Evolutionary conservation across 805 yeast genomes (phyloP).

Genomic region (Zygoascus biomembranicola): DNA sequence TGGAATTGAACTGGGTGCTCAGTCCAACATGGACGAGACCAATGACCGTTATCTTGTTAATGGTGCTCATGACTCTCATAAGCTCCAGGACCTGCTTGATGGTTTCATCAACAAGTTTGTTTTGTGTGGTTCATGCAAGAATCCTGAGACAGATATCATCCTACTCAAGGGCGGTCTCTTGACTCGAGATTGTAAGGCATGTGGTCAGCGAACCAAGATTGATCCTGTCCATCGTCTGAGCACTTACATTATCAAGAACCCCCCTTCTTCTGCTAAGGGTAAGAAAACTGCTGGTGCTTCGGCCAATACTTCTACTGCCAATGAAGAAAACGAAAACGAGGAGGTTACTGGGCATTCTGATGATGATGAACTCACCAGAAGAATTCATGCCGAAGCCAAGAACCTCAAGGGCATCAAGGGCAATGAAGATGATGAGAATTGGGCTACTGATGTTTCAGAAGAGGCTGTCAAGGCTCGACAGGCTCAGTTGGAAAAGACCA

Average conservation of each 20-base stretch:
- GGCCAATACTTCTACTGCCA: slow-evolving; percentile 75
- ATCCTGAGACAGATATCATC: slow-evolving; percentile 92
- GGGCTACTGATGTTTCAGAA: slow-evolving; percentile 96
- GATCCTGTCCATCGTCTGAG: slow-evolving; percentile 82
- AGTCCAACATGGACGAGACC: slow-evolving; percentile 58
- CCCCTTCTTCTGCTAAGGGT: slow-evolving; percentile 42
- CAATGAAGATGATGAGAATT: slow-evolving; percentile 60
- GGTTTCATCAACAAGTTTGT: slow-evolving; percentile 91
- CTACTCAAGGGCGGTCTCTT: slow-evolving; percentile 67
- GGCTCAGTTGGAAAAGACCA: slow-evolving; percentile 53
- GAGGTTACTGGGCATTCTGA: slow-evolving; percentile 39
- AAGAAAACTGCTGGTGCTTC: slow-evolving; percentile 50
- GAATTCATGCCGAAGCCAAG: slow-evolving; percentile 79
- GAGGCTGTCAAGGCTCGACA: slow-evolving; percentile 95
- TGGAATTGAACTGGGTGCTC: slow-evolving; percentile 97
- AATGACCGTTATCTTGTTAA: slow-evolving; percentile 86
- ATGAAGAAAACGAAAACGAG: slow-evolving; percentile 30
- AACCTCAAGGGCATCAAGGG: slow-evolving; percentile 51
- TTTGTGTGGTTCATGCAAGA: slow-evolving; percentile 88
- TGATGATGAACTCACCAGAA: slow-evolving; percentile 67
- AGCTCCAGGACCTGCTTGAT: slow-evolving; percentile 88
- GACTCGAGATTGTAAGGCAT: slow-evolving; percentile 93
- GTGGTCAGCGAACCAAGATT: slow-evolving; percentile 81
- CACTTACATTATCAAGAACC: slow-evolving; percentile 84
- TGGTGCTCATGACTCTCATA: slow-evolving; percentile 86